Evolutionary conservation across 164 flowering plant species (phyloP).

Genomic region (Piper longum): DNA sequence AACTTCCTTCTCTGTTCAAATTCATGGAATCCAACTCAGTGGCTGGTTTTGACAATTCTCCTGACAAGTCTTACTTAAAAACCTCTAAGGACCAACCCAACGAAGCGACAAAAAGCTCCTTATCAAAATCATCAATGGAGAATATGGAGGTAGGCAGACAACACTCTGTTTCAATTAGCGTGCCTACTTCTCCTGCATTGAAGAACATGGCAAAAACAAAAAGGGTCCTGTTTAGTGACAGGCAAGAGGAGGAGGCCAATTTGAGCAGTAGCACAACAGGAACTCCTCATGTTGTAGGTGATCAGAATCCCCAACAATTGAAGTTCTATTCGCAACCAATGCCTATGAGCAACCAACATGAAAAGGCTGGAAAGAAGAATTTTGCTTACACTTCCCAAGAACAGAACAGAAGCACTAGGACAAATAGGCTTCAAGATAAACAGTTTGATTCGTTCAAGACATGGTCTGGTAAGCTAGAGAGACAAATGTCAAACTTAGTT

Average conservation of each 20-base stretch:
- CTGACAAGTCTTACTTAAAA: constrained; percentile 4
- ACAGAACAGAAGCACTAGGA: constrained; percentile 14
- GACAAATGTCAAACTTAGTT: constrained; percentile 46
- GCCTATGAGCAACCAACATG: constrained; percentile 17
- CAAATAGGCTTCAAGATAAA: constrained; percentile 26
- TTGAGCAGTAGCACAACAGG: constrained; percentile 7
- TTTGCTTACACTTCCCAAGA: not conserved
- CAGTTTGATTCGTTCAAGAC: constrained; percentile 73
- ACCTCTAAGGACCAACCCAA: not conserved
- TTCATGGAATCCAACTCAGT: not conserved
- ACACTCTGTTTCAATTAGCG: constrained; percentile 31
- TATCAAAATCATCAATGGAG: constrained; percentile 2
- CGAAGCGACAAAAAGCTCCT: not conserved
- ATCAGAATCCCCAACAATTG: constrained; percentile 10
- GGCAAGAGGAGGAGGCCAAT: constrained; percentile 6
- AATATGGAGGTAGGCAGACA: not conserved
- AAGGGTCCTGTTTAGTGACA: constrained; percentile 18
- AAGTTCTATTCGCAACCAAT: constrained; percentile 57
- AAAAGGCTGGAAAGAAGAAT: constrained; percentile 5
- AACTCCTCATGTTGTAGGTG: not conserved
- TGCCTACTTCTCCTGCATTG: constrained; percentile 44
- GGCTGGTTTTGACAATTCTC: constrained; percentile 4
- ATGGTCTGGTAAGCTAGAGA: constrained; percentile 71
- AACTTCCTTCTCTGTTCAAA: constrained; percentile 1
- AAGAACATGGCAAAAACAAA: constrained; percentile 6